Base-by-base conservation (phyloP, 164 flowering plant species). In the Warburgia ugandensis region DNA sequence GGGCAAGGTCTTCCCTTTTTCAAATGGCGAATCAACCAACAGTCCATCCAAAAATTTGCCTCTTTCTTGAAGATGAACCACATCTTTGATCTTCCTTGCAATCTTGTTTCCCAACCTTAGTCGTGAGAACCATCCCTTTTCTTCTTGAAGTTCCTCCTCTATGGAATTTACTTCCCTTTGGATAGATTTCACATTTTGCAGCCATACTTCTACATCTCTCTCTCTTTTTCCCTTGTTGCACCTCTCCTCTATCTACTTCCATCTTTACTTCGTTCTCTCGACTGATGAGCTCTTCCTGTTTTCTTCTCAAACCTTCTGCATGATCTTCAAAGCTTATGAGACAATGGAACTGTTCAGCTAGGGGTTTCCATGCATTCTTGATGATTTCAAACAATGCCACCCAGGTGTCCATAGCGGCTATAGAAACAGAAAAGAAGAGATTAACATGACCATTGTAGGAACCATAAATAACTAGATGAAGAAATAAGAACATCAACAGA, bases 231-330 rank as follows among this genome's bases (percentile, higher is more conserved):
- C 38, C 45, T 9, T 20, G 14, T 14, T 47, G n/a, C 35, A 29
- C 14, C 22, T 25, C 28, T 13, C 53, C 22, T 47, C 28, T n/a
- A 48, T 21, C 3, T 4, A 48, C 14, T 8, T 36, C 37, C 27
- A 6, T 39, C 30, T 30, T 48, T 20, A 48, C 21, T 29, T 56
- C 46, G 28, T 56, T 56, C 36, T 46, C 38, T 47, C 42, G 29
- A 14, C 31, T 9, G 19, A 20, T 31, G 43, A 54, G 42, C 33
- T 54, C 58, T 30, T 44, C 58, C 28, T 31, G 43, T 29, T 21
- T 54, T 4, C 22, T 12, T 31, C 16, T 29, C 50, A 44, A 33
- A 5, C 5, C 33, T 2, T 45, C 48, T 21, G 45, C 9, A 14
- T 44, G 43, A 33, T 44, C 29, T 21, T 46, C 21, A 31, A 32